phyloP scores from a whole-genome alignment of 345 rosid species.

The Hypericum androsaemum region DNA sequence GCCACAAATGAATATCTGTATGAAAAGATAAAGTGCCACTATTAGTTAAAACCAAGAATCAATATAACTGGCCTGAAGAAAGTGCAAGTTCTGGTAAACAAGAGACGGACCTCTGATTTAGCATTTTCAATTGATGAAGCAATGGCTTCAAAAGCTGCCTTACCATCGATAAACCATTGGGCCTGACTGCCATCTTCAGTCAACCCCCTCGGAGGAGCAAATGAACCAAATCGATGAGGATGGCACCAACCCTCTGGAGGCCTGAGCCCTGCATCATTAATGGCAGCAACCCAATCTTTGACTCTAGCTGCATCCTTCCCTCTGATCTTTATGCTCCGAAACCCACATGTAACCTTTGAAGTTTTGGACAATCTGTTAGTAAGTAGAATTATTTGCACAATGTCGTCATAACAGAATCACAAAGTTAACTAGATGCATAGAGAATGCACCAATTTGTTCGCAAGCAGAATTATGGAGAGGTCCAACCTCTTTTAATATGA shows the following conservation, averaged over 20 bases:
- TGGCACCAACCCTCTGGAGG: slow-evolving; percentile 99
- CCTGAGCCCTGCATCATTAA: slow-evolving; percentile 93
- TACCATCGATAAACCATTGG: slow-evolving; percentile 97
- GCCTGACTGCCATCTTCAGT: slow-evolving; percentile 95
- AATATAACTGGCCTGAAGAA: slow-evolving; percentile 2
- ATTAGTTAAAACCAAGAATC: slow-evolving; percentile 10
- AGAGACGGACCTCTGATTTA: slow-evolving; percentile 78
- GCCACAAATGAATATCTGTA: slow-evolving; percentile 96
- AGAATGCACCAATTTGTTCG: not conserved
- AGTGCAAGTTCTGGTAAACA: slow-evolving; percentile 8
- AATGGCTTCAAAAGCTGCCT: slow-evolving; percentile 85
- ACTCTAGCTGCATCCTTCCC: slow-evolving; percentile 66
- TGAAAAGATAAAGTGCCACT: slow-evolving; percentile 20
- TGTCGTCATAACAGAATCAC: slow-evolving; percentile 16
- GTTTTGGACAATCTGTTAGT: slow-evolving; percentile 43
- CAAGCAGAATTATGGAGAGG: too few relatives aligned
- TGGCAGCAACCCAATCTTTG: slow-evolving; percentile 93
- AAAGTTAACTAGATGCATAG: not conserved
- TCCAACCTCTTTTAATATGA: too few relatives aligned
- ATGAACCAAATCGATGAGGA: slow-evolving; percentile 98
- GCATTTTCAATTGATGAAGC: slow-evolving; percentile 86
- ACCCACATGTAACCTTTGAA: slow-evolving; percentile 78
- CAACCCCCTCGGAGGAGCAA: slow-evolving; percentile 97
- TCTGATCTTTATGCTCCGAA: slow-evolving; percentile 79
- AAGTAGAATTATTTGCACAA: slow-evolving; percentile 22